Conservation (phyloP, 179 eudicot genomes). For the Actinidia arguta region DNA sequence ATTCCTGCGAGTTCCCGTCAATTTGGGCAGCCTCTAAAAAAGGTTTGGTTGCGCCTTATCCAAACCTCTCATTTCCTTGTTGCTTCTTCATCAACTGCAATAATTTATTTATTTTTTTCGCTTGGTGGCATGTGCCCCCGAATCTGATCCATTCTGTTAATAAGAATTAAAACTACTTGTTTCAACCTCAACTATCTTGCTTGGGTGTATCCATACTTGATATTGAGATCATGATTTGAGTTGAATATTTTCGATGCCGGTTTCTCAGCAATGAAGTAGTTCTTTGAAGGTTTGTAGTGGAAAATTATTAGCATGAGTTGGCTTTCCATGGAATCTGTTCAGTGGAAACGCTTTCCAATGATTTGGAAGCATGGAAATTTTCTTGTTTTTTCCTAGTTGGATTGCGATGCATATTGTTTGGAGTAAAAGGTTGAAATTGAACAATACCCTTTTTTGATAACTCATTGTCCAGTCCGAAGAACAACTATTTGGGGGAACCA, state of each 20-base stretch:
- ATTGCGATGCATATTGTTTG: too few relatives aligned
- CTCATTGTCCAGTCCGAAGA: too few relatives aligned
- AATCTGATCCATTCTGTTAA: background rate
- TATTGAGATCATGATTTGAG: background rate
- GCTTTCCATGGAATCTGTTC: too few relatives aligned
- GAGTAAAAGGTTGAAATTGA: too few relatives aligned
- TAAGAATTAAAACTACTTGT: background rate
- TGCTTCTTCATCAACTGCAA: background rate
- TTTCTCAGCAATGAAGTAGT: too few relatives aligned
- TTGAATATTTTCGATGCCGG: background rate
- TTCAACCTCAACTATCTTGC: background rate
- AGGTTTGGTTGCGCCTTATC: background rate
- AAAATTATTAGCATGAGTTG: too few relatives aligned
- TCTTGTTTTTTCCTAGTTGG: too few relatives aligned
- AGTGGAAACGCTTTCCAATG: too few relatives aligned
- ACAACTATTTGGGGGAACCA: too few relatives aligned
- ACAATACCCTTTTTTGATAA: too few relatives aligned
- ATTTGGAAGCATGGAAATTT: too few relatives aligned
- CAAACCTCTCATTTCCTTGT: background rate
- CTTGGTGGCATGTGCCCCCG: background rate
- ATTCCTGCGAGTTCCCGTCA: slow-evolving; percentile 49
- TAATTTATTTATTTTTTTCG: background rate
- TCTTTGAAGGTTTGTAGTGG: too few relatives aligned
- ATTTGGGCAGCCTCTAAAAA: slow-evolving; percentile 25
- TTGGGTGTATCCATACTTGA: background rate